These are phyloP conservation scores for Nannochloropsis gaditana DNA, from an alignment of 108 stramenopile species.

Conservation along the genomic window DNA sequence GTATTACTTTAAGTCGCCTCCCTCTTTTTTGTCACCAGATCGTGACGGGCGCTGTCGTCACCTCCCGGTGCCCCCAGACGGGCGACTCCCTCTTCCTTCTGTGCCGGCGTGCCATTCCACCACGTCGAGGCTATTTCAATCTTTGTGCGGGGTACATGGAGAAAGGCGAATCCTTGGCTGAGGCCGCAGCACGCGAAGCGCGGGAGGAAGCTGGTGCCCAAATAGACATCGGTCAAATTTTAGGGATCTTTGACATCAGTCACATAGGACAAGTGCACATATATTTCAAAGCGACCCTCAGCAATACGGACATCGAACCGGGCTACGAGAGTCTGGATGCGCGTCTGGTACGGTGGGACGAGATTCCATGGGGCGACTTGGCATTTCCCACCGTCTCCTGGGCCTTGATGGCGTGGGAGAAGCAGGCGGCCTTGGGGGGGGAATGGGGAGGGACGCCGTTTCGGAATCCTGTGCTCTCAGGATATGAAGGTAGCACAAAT, in stretches of 20 bases:
- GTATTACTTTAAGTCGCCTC: not conserved
- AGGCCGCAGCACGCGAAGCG: not conserved
- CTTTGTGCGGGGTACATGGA: constrained; percentile 17
- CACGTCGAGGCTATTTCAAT: not conserved
- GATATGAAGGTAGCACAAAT: not conserved
- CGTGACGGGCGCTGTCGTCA: not conserved
- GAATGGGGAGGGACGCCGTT: not conserved
- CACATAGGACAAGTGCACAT: constrained; percentile 9
- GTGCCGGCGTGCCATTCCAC: not conserved
- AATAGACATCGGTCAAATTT: not conserved
- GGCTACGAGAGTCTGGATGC: constrained; percentile 4
- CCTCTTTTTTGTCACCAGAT: not conserved
- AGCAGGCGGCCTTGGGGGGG: not conserved
- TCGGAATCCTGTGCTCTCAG: not conserved
- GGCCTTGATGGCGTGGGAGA: not conserved
- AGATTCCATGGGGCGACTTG: not conserved
- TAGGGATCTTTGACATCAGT: constrained; percentile 4
- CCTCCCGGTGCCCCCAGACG: not conserved
- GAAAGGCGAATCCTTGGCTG: not conserved
- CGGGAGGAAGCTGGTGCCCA: not conserved
- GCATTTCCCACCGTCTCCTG: not conserved
- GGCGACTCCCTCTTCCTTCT: not conserved
- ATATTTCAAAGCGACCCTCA: not conserved
- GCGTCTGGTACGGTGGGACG: not conserved
- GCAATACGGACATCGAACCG: not conserved